These are phyloP conservation scores for Emergomyces pasteurianus DNA, from an alignment of 2,329 filamentous ascomycete genomes.

Conservation along the genomic window DNA sequence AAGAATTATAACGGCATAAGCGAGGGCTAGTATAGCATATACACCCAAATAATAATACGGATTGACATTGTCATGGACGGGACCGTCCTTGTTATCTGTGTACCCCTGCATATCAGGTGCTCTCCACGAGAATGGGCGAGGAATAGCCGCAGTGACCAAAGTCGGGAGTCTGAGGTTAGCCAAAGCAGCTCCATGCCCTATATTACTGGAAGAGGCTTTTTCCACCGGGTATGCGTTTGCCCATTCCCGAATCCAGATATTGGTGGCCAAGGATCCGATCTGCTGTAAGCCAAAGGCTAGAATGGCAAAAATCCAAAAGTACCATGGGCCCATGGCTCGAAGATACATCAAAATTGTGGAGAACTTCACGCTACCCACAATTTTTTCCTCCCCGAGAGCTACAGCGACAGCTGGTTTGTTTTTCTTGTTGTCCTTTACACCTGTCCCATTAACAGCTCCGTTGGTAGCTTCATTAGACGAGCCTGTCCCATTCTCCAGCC, in stretches of 20 bases:
- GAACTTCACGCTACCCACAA: constrained; percentile 77
- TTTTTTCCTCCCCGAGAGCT: constrained; percentile 60
- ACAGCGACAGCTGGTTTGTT: constrained; percentile 33
- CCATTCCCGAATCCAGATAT: constrained; percentile 92
- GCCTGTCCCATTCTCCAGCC: constrained; percentile 31
- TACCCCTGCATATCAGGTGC: constrained; percentile 18
- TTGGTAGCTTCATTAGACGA: constrained; percentile 22
- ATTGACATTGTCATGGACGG: constrained; percentile 47
- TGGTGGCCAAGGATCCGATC: constrained; percentile 72
- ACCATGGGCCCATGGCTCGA: constrained; percentile 85
- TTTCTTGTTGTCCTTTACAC: constrained; percentile 26
- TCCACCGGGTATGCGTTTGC: constrained; percentile 68
- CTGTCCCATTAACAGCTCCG: constrained; percentile 25
- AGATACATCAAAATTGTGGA: constrained; percentile 79
- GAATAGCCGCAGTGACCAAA: constrained; percentile 25
- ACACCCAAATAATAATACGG: constrained; percentile 71
- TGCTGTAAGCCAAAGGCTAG: constrained; percentile 73
- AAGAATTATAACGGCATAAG: constrained; percentile 71
- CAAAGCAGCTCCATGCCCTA: constrained; percentile 31
- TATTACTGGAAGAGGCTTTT: constrained; percentile 21
- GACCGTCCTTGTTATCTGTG: constrained; percentile 7
- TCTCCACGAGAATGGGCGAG: constrained; percentile 21
- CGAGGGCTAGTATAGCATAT: constrained; percentile 67
- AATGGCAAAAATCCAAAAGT: constrained; percentile 75
- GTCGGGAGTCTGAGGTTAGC: constrained; percentile 26